Evolutionary conservation across 495 filamentous ascomycete genomes (phyloP), one percentile per base, ranked within the genome.

Genomic region (Talaromyces wortmannii): DNA sequence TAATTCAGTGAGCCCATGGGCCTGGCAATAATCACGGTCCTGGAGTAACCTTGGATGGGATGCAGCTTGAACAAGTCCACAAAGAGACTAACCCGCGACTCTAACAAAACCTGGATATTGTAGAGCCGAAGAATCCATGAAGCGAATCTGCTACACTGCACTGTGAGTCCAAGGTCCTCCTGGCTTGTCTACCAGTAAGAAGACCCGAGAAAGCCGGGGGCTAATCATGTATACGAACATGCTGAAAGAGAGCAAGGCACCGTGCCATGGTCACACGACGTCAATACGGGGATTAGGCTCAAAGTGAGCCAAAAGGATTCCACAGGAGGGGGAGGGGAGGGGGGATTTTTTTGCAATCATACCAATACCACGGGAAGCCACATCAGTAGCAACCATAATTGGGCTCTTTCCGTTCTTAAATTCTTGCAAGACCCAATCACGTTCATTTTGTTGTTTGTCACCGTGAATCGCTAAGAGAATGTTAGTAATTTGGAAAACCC

Each of bases 351-450:
- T 69, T 68, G 73, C 76, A 83, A 88, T 95, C 94, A 96, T 97
- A 98, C 94, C 94, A 80, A 98, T 98, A 71, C 92, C 92, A 76
- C 94, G 83, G 32, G 94, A 95, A 50, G 94, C 94, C 52, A 98
- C 94, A 72, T 98, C 94, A 30, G 94, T 98, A 18, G 94, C 94
- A 55, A 98, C 90, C 70, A 98, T 82, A 57, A 96, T 82, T 48
- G 88, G 88, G 56, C 90, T 92, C 59, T 84, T 81, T 75, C 94
- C 92, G 61, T 90, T 91, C 85, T 97, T 98, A 82, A 98, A 98
- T 71, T 98, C 94, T 68, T 97, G 95, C 69, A 98, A 78, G 62
- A 98, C 94, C 94, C 94, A 98, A 77, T 98, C 94, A 77, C 94
- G 91, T 75, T 98, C 94, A 68, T 97, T 95, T 69, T 98, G 94